phyloP scores from a whole-genome alignment of 1,284 basidiomycete species.

The Golubevia pallescens region DNA sequence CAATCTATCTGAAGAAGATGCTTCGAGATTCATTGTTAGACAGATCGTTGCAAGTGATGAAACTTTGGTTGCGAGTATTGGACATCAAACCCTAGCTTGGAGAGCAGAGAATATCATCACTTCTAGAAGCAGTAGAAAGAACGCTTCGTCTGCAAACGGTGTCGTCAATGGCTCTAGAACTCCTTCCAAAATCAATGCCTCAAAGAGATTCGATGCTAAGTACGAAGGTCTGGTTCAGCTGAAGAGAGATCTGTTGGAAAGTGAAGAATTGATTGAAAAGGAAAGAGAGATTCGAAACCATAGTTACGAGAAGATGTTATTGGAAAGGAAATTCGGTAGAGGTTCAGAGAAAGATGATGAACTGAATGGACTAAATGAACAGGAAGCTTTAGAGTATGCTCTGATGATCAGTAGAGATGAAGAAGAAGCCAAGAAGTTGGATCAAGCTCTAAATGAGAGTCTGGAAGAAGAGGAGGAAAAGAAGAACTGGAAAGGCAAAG shows the following conservation, averaged over 20 bases:
- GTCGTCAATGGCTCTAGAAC: slow-evolving; percentile 67
- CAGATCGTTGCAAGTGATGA: slow-evolving; percentile 74
- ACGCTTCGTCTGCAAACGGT: slow-evolving; percentile 64
- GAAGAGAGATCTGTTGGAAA: slow-evolving; percentile 50
- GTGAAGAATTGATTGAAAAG: slow-evolving; percentile 67
- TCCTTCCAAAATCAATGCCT: slow-evolving; percentile 1
- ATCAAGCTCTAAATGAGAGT: slow-evolving; percentile 4
- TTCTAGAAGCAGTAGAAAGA: slow-evolving; percentile 14
- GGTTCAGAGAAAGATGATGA: slow-evolving; percentile 66
- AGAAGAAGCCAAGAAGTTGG: slow-evolving; percentile 65
- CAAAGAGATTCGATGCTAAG: slow-evolving; percentile 15
- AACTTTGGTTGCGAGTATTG: slow-evolving; percentile 72
- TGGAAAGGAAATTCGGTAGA: slow-evolving; percentile 67
- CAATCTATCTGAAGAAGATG: slow-evolving; percentile 65
- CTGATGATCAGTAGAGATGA: slow-evolving; percentile 86
- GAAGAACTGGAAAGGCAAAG: slow-evolving; percentile 3
- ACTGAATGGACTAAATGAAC: slow-evolving; percentile 76
- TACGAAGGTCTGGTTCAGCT: slow-evolving; percentile 32
- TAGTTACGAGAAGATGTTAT: slow-evolving; percentile 66
- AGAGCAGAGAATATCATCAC: slow-evolving; percentile 69
- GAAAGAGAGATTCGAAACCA: slow-evolving; percentile 74
- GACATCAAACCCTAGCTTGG: slow-evolving; percentile 75
- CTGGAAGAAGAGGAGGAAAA: not conserved
- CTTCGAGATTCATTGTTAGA: slow-evolving; percentile 69
- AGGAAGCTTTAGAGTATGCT: slow-evolving; percentile 79